Evolutionary conservation across 805 yeast species (phyloP).

Genomic region (Candida khao-thaluensis): DNA sequence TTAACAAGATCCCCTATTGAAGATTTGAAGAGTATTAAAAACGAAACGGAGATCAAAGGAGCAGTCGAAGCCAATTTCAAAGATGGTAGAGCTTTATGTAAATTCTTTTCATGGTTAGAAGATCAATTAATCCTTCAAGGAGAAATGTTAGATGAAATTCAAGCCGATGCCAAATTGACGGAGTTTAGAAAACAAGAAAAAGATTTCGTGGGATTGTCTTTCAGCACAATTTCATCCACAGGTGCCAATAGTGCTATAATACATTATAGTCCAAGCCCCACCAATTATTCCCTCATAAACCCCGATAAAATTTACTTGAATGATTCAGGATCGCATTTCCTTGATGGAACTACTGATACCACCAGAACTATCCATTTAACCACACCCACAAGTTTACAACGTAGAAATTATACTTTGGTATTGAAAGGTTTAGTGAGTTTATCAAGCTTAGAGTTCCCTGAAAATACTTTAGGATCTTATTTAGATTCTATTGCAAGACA

Average conservation of each 20-base stretch:
- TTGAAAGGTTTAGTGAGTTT: constrained; percentile 57
- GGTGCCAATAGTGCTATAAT: constrained; percentile 78
- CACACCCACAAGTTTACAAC: constrained; percentile 46
- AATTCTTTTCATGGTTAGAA: constrained; percentile 60
- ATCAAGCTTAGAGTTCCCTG: constrained; percentile 51
- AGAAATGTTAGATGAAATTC: constrained; percentile 53
- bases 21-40: constrained; percentile 53
- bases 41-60: constrained; percentile 48
- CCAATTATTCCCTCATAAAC: constrained; percentile 46
- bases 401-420: constrained; percentile 53
- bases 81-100: constrained; percentile 56
- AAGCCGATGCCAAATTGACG: constrained; percentile 52
- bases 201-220: constrained; percentile 62
- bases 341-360: constrained; percentile 81
- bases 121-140: constrained; percentile 43
- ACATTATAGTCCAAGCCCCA: constrained; percentile 62
- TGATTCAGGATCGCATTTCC: constrained; percentile 90
- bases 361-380: constrained; percentile 60
- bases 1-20: constrained; percentile 41
- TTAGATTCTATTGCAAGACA: constrained; percentile 61
- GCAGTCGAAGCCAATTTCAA: constrained; percentile 54
- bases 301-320: constrained; percentile 68
- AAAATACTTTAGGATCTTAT: constrained; percentile 51
- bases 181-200: constrained; percentile 40
- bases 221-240: constrained; percentile 71